Percentiles rank a stretch among this genome's conserved stretches.
Conservation (phyloP, 2,329 filamentous ascomycete genomes). For the Beauveria sp. region DNA sequence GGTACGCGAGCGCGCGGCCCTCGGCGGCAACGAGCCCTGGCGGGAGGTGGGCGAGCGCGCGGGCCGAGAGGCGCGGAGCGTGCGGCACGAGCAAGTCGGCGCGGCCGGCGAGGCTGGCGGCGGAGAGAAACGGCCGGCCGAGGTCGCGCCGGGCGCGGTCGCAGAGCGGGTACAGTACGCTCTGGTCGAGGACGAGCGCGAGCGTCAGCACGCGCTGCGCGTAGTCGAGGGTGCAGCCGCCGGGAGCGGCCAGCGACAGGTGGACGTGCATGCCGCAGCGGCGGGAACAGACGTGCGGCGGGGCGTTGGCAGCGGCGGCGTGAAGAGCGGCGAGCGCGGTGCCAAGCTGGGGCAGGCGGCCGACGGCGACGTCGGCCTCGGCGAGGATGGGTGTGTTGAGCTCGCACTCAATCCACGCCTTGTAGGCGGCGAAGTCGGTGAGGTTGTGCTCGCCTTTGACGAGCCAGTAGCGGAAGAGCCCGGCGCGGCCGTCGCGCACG, state of each 20-base stretch:
- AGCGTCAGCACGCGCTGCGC: slow-evolving; percentile 74
- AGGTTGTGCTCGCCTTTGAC: background rate
- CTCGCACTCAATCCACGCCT: background rate
- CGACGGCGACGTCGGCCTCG: slow-evolving; percentile 7
- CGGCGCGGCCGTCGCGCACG: background rate
- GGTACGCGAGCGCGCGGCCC: background rate
- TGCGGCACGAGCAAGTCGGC: background rate
- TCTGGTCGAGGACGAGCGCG: slow-evolving; percentile 31
- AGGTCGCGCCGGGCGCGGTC: background rate
- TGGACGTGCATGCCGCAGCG: slow-evolving; percentile 15
- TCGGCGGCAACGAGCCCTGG: background rate
- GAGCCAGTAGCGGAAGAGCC: background rate
- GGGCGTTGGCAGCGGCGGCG: background rate
- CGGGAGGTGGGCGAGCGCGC: background rate
- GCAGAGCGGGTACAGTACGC: slow-evolving; percentile 13
- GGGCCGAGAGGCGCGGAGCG: background rate
- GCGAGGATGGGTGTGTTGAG: slow-evolving; percentile 14
- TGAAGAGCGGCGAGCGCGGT: slow-evolving; percentile 8
- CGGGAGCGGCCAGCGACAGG: background rate
- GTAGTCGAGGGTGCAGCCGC: slow-evolving; percentile 51
- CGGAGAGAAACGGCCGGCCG: background rate
- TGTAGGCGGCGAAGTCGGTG: background rate
- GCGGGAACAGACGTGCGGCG: background rate
- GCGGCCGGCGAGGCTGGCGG: background rate
- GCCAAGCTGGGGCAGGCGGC: background rate